Base-by-base conservation (phyloP, 2,329 filamentous ascomycete genomes). In the Verticillium albo-atrum region DNA sequence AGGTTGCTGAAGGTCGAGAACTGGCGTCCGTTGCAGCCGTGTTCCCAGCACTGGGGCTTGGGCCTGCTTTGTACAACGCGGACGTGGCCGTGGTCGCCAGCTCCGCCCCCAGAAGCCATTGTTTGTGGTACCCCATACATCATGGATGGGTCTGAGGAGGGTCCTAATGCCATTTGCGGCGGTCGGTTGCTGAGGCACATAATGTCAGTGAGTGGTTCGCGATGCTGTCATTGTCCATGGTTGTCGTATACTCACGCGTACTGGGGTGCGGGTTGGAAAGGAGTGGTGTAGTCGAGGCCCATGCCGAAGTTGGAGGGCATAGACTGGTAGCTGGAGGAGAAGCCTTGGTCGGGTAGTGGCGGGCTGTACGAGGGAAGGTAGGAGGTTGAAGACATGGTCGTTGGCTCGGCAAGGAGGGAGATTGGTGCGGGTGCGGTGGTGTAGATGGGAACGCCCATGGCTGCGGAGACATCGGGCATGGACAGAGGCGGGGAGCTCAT, bases 1-100 rank as follows among this genome's bases (percentile, higher is more conserved):
- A 97, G 83, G 71, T 97, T 97, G 83, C 92, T 97, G 72, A 97
- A 97, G 3, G 94, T 97, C 20, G 92, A 96, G 71, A 98, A 98
- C 69, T 96, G 91, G 30, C 93, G 88, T 23, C 94, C 94, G 68
- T 97, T 97, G 79, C 94, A 98, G 12, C 93, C 94, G 70, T 98
- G 94, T 62, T 97, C 94, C 91, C 91, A 98, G 75, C 94, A 97
- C 72, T 96, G 92, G 53, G 93, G 92, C 76, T 96, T 96, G n/a
- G 92, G 92, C 64, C 90, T 84, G 66, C 86, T 88, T 72, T 90
- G 89, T 20, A 92, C 82, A 17, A 92, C 85, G 61, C 90, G 82
- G 42, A 91, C 86, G 64, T 86, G 78, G 64, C 66, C 66, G 68
- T 57, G 66, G 50, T 58, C 70, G 60, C 54, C 15, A 65, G 66